Evolutionary conservation across 2,329 filamentous ascomycete species (phyloP), one percentile per base, ranked within the genome.

Genomic region (Ophiocordyceps sinensis): DNA sequence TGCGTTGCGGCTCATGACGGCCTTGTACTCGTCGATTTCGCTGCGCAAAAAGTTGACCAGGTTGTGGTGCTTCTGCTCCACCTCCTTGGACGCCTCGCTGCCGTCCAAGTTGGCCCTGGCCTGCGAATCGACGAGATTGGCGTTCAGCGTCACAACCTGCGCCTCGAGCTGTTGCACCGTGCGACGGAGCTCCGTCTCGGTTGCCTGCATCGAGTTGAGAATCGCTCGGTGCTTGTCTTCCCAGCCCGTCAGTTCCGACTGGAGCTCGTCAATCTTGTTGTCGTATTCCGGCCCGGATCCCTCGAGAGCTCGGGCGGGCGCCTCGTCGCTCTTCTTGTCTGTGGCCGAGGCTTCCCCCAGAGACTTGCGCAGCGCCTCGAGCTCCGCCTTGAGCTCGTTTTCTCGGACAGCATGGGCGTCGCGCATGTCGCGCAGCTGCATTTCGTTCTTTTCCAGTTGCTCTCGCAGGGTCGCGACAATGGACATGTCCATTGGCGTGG

Each of bases 401-500:
- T 96, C 89, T 26, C 85, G 78, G 13, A 67, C 62, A n/a, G 72
- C 70, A 49, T 95, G 79, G 0, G 74, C 68, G 38, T 85, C 78
- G 40, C 85, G 82, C 53, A 94, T 71, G 40, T 77, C 67, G 44
- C 73, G 72, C 46, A 95, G 79, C 55, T 89, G 79, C 49, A 75
- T 81, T 60, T 96, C 88, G 50, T 82, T 93, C 59, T 86, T 79
- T 54, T 88, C 77, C 5, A 98, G 73, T 60, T 95, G 87, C 47
- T 93, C 85, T 44, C 85, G 82, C 66, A 98, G 76, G 14, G 80
- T 82, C 5, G 85, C 82, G 28, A 96, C 81, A 48, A 95, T 79
- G 0, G 85, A 88, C 57, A 95, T 93, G 55, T 98, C 91, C 55
- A 94, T 80, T 8, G 87, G 83, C 21, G 83, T 82, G 3, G 58